Evolutionary conservation across 495 filamentous ascomycete species (phyloP), one percentile per base, ranked within the genome.

Genomic region (Penicillium crystallinum): DNA sequence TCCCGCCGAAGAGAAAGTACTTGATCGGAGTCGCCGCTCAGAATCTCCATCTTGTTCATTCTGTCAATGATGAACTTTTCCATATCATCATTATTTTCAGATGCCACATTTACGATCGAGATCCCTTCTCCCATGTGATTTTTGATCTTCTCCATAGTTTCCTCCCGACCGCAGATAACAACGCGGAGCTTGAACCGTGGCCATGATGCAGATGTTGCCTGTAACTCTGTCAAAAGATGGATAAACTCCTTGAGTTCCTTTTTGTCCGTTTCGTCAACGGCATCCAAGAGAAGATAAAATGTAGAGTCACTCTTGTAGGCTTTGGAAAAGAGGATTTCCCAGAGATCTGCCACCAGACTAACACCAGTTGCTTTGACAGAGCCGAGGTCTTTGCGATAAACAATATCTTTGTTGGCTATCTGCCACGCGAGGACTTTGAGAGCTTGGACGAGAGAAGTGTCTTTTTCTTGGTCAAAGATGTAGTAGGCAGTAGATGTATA

Each of bases 251-350:
- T 61, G 14, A 61, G 18, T 2, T 61, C 42, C 3, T 43, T 35
- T 15, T 49, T 52, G 12, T 49, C 27, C 8, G 53, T 21, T n/a
- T 37, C 51, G 3, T 61, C 54, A 18, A 55, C 17, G 2, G 51
- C 51, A 37, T 61, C 58, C 3, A 61, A n/a, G 12, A 57, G 25
- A 12, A 61, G 25, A 7, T 57, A 57, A 29, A 61, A 57, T 0
- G 43, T 61, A 2, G 58, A 57, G 39, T 61, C 58, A 33, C 37
- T 46, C 25, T 52, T 61, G n/a, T 57, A 52, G 0, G 58, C 54
- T 15, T 57, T 61, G 3, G 38, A 48, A n/a, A 57, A 61, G 8
- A 61, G 51, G 3, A 42, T 6, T 3, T 57, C 43, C 35, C 58
- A 61, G 14, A 61, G 31, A 12, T 2, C 11, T 0, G 11, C 15